Conservation (phyloP, 306 rosid species). For the Vicia faba region DNA sequence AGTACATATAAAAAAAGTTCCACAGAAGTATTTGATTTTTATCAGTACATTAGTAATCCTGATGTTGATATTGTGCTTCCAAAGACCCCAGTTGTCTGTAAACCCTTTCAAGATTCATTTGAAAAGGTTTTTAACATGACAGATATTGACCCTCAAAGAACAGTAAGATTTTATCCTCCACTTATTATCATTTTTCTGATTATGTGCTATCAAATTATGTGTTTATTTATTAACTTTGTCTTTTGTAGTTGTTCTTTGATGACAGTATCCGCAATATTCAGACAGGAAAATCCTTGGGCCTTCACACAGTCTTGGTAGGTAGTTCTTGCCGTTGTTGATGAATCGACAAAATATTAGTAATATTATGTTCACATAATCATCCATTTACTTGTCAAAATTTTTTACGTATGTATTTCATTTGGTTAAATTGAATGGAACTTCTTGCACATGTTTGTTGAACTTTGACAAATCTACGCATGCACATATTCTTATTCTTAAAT, state of each 20-base stretch:
- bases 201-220: background rate
- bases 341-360: constrained; percentile 1
- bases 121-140: constrained; percentile 64
- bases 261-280: constrained; percentile 69
- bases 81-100: constrained; percentile 69
- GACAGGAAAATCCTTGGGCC: constrained; percentile 63
- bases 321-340: background rate
- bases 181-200: constrained; percentile 2
- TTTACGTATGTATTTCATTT: background rate
- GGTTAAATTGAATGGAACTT: constrained; percentile 6
- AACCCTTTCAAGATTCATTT: constrained; percentile 69
- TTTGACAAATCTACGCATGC: background rate
- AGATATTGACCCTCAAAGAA: constrained; percentile 64
- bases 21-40: constrained; percentile 40
- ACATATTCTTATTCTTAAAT: constrained; percentile 13
- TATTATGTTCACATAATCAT: background rate
- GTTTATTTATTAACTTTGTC: background rate
- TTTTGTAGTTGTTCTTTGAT: constrained; percentile 76
- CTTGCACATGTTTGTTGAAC: constrained; percentile 12
- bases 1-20: background rate
- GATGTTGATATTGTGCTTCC: constrained; percentile 51
- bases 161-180: constrained; percentile 50
- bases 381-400: background rate
- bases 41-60: constrained; percentile 44
- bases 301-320: constrained; percentile 78